Base-by-base conservation (phyloP, 768 basidiomycete species). In the Tylopilus sp. region DNA sequence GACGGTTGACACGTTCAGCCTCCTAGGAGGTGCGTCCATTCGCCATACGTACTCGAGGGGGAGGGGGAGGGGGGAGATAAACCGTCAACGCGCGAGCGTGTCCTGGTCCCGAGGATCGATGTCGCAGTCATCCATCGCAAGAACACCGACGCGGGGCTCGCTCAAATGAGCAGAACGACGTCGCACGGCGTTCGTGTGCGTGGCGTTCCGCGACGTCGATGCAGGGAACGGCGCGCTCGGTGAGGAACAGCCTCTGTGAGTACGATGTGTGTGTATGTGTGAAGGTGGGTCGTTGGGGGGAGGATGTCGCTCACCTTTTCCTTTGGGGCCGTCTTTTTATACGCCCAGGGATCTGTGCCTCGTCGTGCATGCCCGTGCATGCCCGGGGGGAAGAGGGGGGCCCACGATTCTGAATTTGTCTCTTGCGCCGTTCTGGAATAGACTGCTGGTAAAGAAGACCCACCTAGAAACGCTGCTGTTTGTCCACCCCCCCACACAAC, bases 121-220 rank as follows among this genome's bases (percentile, higher is more conserved):
- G 75, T 77, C 79, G 82, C 80, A 85, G 82, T 85, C 82, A 83
- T 85, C 83, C 82, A 84, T 84, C 83, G 83, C 83, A 84, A 77
- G 80, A 83, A 73, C 71, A 73, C 72, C 48, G 65, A 53, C 54
- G 41, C 53, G 45, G 44, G 49, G 52, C 44, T 59, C 55, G 56
- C 61, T 57, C 69, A 52, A 53, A 50, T 48, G 62, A 65, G 61
- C 59, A 42, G 51, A 61, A 53, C 51, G 55, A 56, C 57, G 44
- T 10, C 52, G 55, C 10, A 57, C 61, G 33, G 64, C 55, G 57
- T 60, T 69, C 69, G 41, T 25, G 44, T 69, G 68, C 71, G 60
- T 52, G 66, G 67, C 56, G 17, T 8, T 58, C 42, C 40, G 48
- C 69, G 57, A 59, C 59, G 48, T 44, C 64, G 74, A 71, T 72